phyloP scores from a whole-genome alignment of 371 early-diverging fungal genomes.

The Umbelopsis sp. region DNA sequence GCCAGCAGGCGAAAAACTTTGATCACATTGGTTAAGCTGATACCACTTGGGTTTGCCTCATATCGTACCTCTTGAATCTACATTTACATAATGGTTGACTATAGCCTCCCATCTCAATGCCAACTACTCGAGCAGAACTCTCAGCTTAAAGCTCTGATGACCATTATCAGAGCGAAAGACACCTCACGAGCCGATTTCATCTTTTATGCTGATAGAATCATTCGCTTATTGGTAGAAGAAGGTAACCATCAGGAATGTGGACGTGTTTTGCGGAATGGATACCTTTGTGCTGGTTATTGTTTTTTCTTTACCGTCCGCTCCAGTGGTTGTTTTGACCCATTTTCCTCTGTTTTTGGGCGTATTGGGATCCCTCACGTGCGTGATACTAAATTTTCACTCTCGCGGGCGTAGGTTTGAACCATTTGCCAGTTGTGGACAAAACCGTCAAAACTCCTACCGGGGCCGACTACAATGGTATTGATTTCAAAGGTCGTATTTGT shows the following conservation, averaged over 20 bases:
- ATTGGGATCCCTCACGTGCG: constrained; percentile 1
- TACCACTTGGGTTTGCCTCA: background rate
- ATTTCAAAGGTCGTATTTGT: constrained; percentile 89
- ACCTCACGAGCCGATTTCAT: constrained; percentile 90
- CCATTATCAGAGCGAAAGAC: constrained; percentile 82
- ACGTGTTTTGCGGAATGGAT: no score
- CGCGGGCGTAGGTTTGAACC: constrained; percentile 72
- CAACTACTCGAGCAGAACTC: constrained; percentile 73
- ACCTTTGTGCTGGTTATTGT: no score
- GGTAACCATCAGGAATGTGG: constrained; percentile 39
- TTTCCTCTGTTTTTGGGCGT: background rate
- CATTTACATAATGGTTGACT: constrained; percentile 17
- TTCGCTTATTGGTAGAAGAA: constrained; percentile 91
- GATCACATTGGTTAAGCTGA: background rate
- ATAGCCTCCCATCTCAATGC: constrained; percentile 65
- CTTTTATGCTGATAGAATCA: constrained; percentile 92
- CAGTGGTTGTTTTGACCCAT: no score
- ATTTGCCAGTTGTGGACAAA: constrained; percentile 84
- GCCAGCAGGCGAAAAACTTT: background rate
- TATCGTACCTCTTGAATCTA: background rate
- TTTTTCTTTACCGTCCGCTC: no score
- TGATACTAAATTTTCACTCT: background rate
- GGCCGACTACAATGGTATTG: constrained; percentile 70
- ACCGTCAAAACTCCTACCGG: constrained; percentile 81
- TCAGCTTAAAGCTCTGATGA: constrained; percentile 81